phyloP scores from a whole-genome alignment of 768 basidiomycete species.

The Clitopilus hobsonii region DNA sequence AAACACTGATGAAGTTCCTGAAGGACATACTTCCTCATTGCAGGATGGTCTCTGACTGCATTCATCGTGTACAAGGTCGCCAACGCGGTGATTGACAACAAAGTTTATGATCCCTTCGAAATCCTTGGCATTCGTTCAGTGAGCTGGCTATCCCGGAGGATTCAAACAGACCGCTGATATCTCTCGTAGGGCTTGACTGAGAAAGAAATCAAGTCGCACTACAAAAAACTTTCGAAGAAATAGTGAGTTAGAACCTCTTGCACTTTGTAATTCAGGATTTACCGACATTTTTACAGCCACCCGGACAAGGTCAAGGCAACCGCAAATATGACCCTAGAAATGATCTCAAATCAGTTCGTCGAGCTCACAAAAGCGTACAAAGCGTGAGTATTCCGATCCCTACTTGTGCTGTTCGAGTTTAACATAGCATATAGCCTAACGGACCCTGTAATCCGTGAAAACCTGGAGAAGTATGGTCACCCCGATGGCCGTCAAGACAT shows the following conservation, averaged over 20 bases:
- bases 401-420: not conserved
- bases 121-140: constrained; percentile 79
- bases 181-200: constrained; percentile 56
- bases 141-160: not conserved
- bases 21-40: constrained; percentile 55
- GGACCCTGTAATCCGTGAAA: constrained; percentile 87
- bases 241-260: constrained; percentile 48
- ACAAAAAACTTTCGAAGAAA: constrained; percentile 83
- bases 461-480: constrained; percentile 85
- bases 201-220: constrained; percentile 94
- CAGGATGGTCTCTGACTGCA: constrained; percentile 73
- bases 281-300: constrained; percentile 50
- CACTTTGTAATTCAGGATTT: not conserved
- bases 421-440: constrained; percentile 54
- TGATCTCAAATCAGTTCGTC: constrained; percentile 83
- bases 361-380: constrained; percentile 98
- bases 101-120: constrained; percentile 90
- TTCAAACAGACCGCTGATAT: not conserved
- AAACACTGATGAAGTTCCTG: not conserved
- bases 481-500: constrained; percentile 97
- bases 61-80: constrained; percentile 65
- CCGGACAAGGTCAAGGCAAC: constrained; percentile 92
- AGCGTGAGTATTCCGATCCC: constrained; percentile 45
- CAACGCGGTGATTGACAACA: constrained; percentile 52
- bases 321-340: constrained; percentile 80